Base-by-base conservation (phyloP, 2,329 filamentous ascomycete species). In the Elsinoe perseae region DNA sequence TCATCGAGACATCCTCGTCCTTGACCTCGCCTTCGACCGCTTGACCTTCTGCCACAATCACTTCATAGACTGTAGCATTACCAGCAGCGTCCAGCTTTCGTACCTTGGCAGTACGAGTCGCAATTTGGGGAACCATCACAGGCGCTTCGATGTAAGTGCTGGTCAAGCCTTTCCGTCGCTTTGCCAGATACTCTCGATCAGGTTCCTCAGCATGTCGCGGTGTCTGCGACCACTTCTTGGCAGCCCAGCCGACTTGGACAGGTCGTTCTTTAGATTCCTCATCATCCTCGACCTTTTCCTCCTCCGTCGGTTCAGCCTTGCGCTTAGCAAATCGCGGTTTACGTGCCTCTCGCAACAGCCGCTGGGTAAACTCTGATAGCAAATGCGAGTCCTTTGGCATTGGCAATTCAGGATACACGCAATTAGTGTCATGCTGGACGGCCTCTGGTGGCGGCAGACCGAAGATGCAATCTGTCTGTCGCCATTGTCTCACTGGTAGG, bases 401-500 rank as follows among this genome's bases (percentile, higher is more conserved):
- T 43, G 88, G 84, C 16, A 89, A 79, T 66, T 95, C 91, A 48
- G 83, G 84, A 81, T 86, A 92, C 54, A 81, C 76, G 25, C 78
- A 82, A 63, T 91, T 86, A 60, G 82, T 76, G n/a, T 34, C 81
- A 78, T 8, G 79, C 75, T 10, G 81, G 5, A 34, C 36, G 81
- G 54, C 88, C 84, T 62, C 82, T 83, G 66, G 92, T 75, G 40
- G 75, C 85, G 57, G 89, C 79, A 72, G 76, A 77, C 61, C 62
- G 9, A 63, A 57, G 16, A 50, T 57, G 8, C 57, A 61, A 56
- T 73, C 71, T 58, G 86, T 83, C 61, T 87, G 83, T 56, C 87
- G 84, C 86, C 90, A 97, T 80, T 95, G 89, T 66, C 90, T 86
- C 57, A 96, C 86, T 14, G 92, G 92, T 9, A 96, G 79, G 58